A percentile compares a stretch with the other conserved stretches of the same genome.
Evolutionary conservation across 140 eudicot genomes (phyloP).

Genomic region (Senecio squalidus): DNA sequence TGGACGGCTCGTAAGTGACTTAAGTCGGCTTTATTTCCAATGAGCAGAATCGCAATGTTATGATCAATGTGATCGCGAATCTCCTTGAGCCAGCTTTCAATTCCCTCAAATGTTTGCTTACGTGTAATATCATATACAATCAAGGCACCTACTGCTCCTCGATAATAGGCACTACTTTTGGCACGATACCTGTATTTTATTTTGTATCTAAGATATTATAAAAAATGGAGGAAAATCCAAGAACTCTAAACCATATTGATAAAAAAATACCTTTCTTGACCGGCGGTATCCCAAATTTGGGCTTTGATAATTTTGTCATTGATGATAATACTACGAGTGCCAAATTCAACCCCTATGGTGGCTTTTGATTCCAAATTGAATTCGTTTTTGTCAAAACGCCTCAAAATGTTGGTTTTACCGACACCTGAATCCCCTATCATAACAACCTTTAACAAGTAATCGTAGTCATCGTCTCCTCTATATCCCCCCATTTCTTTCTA

Average conservation of each 20-base stretch:
- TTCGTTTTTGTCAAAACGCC: constrained; percentile 52
- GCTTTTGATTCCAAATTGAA: constrained; percentile 66
- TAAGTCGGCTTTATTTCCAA: not conserved
- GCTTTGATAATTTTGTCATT: constrained; percentile 62
- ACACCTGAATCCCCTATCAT: constrained; percentile 66
- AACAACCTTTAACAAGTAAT: constrained; percentile 57
- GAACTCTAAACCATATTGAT: not conserved
- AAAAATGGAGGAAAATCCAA: not conserved
- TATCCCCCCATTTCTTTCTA: constrained; percentile 33
- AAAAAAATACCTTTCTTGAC: constrained; percentile 47
- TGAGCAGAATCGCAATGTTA: not conserved
- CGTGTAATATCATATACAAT: not conserved
- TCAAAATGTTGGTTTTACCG: constrained; percentile 52
- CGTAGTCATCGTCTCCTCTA: constrained; percentile 62
- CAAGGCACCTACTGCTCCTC: not conserved
- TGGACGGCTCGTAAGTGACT: not conserved
- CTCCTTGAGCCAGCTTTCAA: not conserved
- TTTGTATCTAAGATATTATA: not conserved
- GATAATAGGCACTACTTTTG: not conserved
- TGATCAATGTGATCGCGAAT: not conserved
- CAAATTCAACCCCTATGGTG: constrained; percentile 68
- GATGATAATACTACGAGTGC: constrained; percentile 58
- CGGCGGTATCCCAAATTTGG: constrained; percentile 69
- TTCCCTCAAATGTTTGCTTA: not conserved
- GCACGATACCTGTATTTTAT: not conserved